These are phyloP conservation scores for Fraxinus dipetala DNA, from an alignment of 305 asterid species.

Conservation along the genomic window DNA sequence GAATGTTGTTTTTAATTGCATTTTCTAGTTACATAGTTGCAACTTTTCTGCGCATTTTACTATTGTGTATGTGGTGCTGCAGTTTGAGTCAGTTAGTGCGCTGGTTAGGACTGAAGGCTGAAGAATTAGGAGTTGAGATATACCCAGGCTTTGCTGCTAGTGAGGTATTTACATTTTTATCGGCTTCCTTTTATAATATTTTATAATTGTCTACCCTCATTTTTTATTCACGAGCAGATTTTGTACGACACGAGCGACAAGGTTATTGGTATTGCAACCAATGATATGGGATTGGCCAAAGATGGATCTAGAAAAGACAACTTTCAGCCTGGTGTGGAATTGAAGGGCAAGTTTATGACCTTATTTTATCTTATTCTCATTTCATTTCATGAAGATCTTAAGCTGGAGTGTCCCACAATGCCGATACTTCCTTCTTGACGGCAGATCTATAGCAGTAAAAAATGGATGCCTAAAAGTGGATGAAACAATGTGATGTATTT, in stretches of 20 bases:
- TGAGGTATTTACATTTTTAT: conserved; percentile 55
- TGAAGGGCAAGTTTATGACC: conserved; percentile 60
- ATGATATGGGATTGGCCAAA: conserved; percentile 97
- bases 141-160: conserved; percentile 99
- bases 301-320: conserved; percentile 78
- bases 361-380: background rate
- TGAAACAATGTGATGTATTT: background rate
- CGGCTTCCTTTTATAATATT: background rate
- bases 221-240: conserved; percentile 44
- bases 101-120: conserved; percentile 95
- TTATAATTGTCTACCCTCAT: conserved; percentile 23
- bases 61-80: conserved; percentile 32
- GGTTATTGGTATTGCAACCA: conserved; percentile 91
- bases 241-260: conserved; percentile 57
- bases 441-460: background rate
- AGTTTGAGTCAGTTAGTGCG: conserved; percentile 94
- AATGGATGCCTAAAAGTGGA: background rate
- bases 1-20: background rate
- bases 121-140: conserved; percentile 94
- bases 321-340: conserved; percentile 88
- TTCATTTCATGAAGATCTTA: conserved; percentile 11
- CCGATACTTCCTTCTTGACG: background rate
- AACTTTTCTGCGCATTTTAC: conserved; percentile 23
- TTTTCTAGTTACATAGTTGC: conserved; percentile 8
- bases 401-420: background rate